Base-by-base conservation (phyloP, 495 filamentous ascomycete species). In the Aspergillus kassunensis region DNA sequence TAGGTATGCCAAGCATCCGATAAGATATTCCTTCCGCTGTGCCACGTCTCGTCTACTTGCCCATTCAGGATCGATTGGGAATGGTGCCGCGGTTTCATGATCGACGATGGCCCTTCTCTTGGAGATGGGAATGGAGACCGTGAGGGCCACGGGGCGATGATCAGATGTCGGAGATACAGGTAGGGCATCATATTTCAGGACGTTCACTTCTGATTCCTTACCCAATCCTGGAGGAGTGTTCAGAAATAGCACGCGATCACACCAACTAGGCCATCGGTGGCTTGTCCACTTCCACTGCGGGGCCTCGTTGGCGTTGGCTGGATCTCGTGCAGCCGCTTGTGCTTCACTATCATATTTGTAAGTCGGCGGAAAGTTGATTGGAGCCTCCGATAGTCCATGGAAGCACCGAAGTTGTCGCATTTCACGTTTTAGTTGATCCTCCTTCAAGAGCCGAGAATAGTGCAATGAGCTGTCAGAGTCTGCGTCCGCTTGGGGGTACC, bases 251-350 rank as follows among this genome's bases (percentile, higher is more conserved):
- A 98, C 84, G 11, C 93, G 83, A 66, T 98, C 93, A 55, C 89
- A 95, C 92, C 93, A 98, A 61, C 87, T 87, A 1, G 93, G 93
- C 82, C 85, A 96, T 33, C 93, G 84, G 60, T 89, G 84, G 37
- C 67, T 71, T 20, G 89, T 84, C 81, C 89, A 96, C 31, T 70
- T 67, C 89, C 89, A 95, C 13, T 77, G 69, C 10, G 81, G 71
- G 36, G 67, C 66, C 20, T 66, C 62, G 47, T 71, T 63, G 40
- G 56, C 56, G 34, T 55, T 47, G 2, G 63, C 52, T 0, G 43
- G 61, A 2, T 49, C 23, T 21, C 67, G 43, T 2, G 55, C 58
- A 18, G 73, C 64, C 4, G 75, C 51, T 44, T 75, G 74, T 20
- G 77, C 75, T 42, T 78, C 56, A 27, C 67, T 40, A 27, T 71